Evolutionary conservation across 2,329 filamentous ascomycete species (phyloP).

Genomic region (Colletotrichum caudatum): DNA sequence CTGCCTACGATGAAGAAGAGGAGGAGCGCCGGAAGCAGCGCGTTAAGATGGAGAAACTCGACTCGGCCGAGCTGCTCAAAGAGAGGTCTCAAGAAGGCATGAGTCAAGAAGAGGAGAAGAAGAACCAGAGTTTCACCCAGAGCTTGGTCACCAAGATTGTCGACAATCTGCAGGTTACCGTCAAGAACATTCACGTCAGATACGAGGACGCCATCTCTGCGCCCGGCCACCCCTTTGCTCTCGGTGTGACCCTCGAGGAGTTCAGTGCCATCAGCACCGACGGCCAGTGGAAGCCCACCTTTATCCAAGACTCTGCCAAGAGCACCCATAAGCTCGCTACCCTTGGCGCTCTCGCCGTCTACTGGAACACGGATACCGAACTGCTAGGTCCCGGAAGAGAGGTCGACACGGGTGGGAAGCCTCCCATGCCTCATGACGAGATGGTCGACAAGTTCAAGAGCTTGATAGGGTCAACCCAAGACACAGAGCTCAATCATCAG

Average conservation of each 20-base stretch:
- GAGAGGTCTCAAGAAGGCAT: constrained; percentile 93
- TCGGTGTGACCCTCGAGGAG: constrained; percentile 92
- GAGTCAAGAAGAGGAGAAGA: constrained; percentile 94
- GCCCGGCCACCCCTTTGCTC: constrained; percentile 92
- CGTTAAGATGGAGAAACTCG: constrained; percentile 99
- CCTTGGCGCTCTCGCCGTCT: constrained; percentile 88
- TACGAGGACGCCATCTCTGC: constrained; percentile 98
- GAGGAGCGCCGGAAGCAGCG: constrained; percentile 87
- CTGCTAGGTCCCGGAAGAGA: constrained; percentile 87
- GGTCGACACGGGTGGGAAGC: constrained; percentile 67
- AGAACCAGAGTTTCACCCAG: constrained; percentile 97
- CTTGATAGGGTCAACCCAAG: constrained; percentile 81
- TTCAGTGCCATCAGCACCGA: constrained; percentile 98
- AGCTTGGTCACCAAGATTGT: constrained; percentile 96
- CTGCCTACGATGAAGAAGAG: constrained; percentile 91
- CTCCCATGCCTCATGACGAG: constrained; percentile 77
- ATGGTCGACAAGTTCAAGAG: constrained; percentile 81
- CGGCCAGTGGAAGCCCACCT: constrained; percentile 93
- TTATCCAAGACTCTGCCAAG: constrained; percentile 86
- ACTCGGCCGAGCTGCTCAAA: constrained; percentile 94
- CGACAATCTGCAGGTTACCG: constrained; percentile 96
- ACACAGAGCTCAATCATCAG: constrained; percentile 74
- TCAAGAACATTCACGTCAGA: constrained; percentile 98
- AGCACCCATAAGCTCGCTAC: constrained; percentile 95
- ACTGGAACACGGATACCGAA: constrained; percentile 96